A percentile compares a stretch with the other conserved stretches of the same genome.
Evolutionary conservation across 139 green algal species (phyloP).

Genomic region (Eudorina sp.): DNA sequence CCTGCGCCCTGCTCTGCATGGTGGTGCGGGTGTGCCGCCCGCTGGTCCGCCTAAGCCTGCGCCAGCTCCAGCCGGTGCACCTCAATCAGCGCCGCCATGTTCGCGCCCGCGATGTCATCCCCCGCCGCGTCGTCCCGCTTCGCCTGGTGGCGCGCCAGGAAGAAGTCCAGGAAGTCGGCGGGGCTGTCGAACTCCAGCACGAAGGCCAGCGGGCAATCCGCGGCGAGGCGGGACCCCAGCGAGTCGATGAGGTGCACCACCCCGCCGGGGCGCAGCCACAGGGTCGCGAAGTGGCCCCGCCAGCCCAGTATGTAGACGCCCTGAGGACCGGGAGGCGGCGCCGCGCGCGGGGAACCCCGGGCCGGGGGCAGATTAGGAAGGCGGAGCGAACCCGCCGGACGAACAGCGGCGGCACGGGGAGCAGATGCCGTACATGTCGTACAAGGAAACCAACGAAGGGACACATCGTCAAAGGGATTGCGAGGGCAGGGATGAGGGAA

Average conservation of each 20-base stretch:
- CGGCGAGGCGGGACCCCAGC: constrained; percentile 21
- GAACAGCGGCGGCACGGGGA: too few species aligned
- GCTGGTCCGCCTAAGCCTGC: too few species aligned
- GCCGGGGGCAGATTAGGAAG: too few species aligned
- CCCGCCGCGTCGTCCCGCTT: neutral
- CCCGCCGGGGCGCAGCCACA: constrained; percentile 39
- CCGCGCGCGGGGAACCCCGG: too few species aligned
- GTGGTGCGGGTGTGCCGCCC: too few species aligned
- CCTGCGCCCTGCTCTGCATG: too few species aligned
- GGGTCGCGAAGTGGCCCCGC: constrained; percentile 39
- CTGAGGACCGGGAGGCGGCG: too few species aligned
- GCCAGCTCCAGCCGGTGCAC: constrained; percentile 29
- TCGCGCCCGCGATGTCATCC: constrained; percentile 26
- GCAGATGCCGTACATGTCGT: too few species aligned
- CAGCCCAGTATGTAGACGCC: constrained; percentile 47
- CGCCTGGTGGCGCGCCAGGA: constrained; percentile 7
- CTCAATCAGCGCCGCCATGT: constrained; percentile 38
- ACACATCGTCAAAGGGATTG: too few species aligned
- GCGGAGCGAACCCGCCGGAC: too few species aligned
- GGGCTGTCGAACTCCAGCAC: constrained; percentile 22
- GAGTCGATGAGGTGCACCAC: constrained; percentile 33
- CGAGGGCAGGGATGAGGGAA: too few species aligned
- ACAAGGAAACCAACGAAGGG: too few species aligned
- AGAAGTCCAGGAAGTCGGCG: constrained; percentile 31
- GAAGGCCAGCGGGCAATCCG: constrained; percentile 39